Percentiles rank a stretch among this genome's conserved stretches.
These are phyloP conservation scores for Phytophthora multivora DNA, from an alignment of 352 stramenopile species.

Conservation along the genomic window DNA sequence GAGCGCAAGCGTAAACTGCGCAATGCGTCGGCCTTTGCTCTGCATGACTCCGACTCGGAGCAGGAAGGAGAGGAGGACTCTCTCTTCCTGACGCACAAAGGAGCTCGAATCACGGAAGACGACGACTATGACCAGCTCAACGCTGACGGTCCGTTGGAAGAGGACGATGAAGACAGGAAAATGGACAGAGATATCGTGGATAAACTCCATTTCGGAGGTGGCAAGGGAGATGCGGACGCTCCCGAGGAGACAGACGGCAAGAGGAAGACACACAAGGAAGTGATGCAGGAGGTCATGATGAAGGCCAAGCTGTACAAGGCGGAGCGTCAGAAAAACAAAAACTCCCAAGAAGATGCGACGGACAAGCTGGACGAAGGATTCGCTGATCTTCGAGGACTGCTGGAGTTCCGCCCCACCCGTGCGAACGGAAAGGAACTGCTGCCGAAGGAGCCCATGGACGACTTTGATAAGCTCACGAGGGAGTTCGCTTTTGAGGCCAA, in stretches of 20 bases:
- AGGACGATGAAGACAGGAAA: slow-evolving; percentile 73
- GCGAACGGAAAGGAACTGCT: slow-evolving; percentile 65
- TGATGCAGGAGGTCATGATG: slow-evolving; percentile 92
- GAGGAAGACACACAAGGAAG: slow-evolving; percentile 89
- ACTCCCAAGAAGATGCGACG: slow-evolving; percentile 75
- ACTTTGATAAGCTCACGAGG: slow-evolving; percentile 84
- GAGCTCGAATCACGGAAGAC: slow-evolving; percentile 72
- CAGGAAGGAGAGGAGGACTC: slow-evolving; percentile 57
- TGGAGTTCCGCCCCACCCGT: slow-evolving; percentile 78
- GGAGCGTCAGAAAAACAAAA: slow-evolving; percentile 88
- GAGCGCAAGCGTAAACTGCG: slow-evolving; percentile 88
- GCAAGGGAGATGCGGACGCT: slow-evolving; percentile 24
- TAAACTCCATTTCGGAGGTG: slow-evolving; percentile 87
- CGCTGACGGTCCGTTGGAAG: slow-evolving; percentile 47
- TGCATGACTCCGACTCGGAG: slow-evolving; percentile 85
- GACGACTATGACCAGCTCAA: slow-evolving; percentile 81
- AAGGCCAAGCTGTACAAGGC: slow-evolving; percentile 92
- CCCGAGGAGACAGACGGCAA: slow-evolving; percentile 32
- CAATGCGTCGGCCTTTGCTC: slow-evolving; percentile 71
- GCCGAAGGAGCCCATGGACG: slow-evolving; percentile 79
- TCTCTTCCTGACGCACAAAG: slow-evolving; percentile 80
- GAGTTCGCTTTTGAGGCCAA: slow-evolving; percentile 92
- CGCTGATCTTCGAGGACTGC: slow-evolving; percentile 58
- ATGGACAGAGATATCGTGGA: slow-evolving; percentile 86
- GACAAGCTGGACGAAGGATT: slow-evolving; percentile 81